Percentiles rank a stretch among this genome's conserved stretches.
phyloP scores from a whole-genome alignment of 2,329 filamentous ascomycete species.

The Venturia nashicola region DNA sequence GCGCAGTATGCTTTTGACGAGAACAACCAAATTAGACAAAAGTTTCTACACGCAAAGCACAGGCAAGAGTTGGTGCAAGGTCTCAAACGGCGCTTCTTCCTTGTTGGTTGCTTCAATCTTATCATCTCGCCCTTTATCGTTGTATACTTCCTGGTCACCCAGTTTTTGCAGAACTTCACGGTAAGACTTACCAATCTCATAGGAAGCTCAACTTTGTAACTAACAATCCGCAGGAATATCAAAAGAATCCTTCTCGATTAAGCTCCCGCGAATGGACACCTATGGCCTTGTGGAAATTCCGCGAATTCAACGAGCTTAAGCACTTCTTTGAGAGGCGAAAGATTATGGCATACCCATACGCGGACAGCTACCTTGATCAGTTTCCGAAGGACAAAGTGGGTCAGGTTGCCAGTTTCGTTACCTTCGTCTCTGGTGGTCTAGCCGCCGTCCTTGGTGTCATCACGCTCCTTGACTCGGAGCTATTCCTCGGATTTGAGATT shows the following conservation, averaged over 20 bases:
- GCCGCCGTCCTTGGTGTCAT: conserved; percentile 74
- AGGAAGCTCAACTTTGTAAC: neutral
- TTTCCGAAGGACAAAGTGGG: conserved; percentile 93
- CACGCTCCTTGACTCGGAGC: conserved; percentile 78
- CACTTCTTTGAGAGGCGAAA: conserved; percentile 83
- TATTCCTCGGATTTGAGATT: conserved; percentile 86
- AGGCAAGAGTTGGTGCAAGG: conserved; percentile 67
- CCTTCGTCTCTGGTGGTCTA: conserved; percentile 78
- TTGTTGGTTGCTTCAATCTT: conserved; percentile 76
- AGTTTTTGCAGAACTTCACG: conserved; percentile 92
- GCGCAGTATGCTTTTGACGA: conserved; percentile 91
- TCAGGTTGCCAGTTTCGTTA: conserved; percentile 70
- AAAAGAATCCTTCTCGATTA: conserved; percentile 79
- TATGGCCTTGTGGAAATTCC: conserved; percentile 93
- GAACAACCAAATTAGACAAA: conserved; percentile 70
- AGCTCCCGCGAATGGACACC: conserved; percentile 87
- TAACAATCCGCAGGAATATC: conserved; percentile 57
- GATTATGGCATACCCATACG: conserved; percentile 91
- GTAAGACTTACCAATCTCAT: conserved; percentile 33
- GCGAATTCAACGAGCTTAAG: conserved; percentile 92
- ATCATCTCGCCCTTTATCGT: conserved; percentile 78
- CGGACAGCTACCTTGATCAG: conserved; percentile 83
- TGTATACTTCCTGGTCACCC: conserved; percentile 74
- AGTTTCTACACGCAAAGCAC: conserved; percentile 75
- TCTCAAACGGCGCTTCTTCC: conserved; percentile 63